Percentiles rank a stretch among this genome's conserved stretches.
These are phyloP conservation scores for Amphibolis antarctica DNA, from an alignment of 106 monocot species.

Conservation along the genomic window DNA sequence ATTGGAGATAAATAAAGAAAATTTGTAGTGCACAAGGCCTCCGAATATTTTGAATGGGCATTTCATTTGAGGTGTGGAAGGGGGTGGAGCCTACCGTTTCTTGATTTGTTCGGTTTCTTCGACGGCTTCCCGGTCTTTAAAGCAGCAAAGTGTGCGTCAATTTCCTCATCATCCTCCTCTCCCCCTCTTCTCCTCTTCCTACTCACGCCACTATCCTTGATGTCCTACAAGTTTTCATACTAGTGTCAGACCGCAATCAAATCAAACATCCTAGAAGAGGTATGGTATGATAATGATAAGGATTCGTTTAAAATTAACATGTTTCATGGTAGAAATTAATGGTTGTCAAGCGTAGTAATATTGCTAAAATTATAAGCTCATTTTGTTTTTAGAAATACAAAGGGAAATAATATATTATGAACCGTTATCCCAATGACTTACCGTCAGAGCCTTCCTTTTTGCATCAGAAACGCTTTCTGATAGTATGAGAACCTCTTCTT, in stretches of 20 bases:
- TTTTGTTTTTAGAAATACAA: too few species aligned
- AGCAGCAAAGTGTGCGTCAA: constrained; percentile 6
- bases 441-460: constrained; percentile 40
- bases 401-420: too few species aligned
- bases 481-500: constrained; percentile 34
- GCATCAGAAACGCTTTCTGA: constrained; percentile 45
- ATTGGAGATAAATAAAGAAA: too few species aligned
- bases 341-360: too few species aligned
- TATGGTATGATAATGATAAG: neutral
- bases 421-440: constrained; percentile 9
- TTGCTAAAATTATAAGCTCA: too few species aligned
- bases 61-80: too few species aligned
- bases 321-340: too few species aligned
- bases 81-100: neutral
- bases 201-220: constrained; percentile 34
- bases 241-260: too few species aligned
- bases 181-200: constrained; percentile 31
- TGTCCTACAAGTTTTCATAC: constrained; percentile 25
- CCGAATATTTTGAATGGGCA: too few species aligned
- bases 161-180: constrained; percentile 43
- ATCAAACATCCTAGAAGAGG: neutral
- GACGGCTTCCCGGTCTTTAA: constrained; percentile 14
- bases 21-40: too few species aligned
- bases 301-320: too few species aligned
- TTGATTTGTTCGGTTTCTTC: constrained; percentile 25